A percentile compares a stretch with the other conserved stretches of the same genome.
phyloP scores from a whole-genome alignment of 2,329 filamentous ascomycete species.

The Diaporthe sp. region DNA sequence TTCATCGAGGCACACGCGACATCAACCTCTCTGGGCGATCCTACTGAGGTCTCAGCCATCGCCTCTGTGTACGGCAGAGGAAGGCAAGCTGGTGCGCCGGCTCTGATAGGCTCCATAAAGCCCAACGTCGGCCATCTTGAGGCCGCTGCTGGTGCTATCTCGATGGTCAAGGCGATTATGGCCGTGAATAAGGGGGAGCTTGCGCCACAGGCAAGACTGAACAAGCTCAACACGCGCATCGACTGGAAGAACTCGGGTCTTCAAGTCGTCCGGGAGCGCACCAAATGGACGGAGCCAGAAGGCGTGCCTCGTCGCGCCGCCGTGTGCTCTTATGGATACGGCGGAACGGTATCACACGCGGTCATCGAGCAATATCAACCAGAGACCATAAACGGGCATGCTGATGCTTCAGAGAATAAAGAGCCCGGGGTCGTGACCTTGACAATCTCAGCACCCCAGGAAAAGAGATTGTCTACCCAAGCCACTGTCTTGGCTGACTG shows the following conservation, averaged over 20 bases:
- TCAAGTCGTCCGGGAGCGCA: background rate
- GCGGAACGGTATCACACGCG: background rate
- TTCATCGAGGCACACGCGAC: background rate
- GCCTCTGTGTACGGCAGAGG: background rate
- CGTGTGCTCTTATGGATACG: background rate
- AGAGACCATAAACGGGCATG: too few relatives aligned
- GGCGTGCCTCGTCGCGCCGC: too few relatives aligned
- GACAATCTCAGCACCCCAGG: background rate
- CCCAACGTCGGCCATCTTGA: background rate
- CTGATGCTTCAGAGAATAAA: background rate
- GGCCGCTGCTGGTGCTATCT: background rate
- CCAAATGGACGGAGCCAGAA: background rate
- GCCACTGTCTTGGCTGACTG: background rate
- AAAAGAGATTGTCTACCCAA: background rate
- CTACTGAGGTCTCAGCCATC: background rate
- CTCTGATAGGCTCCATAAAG: background rate
- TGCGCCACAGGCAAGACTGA: background rate
- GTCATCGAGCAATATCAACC: background rate
- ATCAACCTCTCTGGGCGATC: background rate
- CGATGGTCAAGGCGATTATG: background rate
- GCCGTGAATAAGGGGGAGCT: background rate
- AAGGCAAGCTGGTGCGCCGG: too few relatives aligned
- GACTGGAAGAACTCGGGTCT: background rate
- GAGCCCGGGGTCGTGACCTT: background rate
- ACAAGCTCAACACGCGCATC: background rate